These are phyloP conservation scores for Flagelloscypha sp. DNA, from an alignment of 768 basidiomycete species.

Conservation along the genomic window DNA sequence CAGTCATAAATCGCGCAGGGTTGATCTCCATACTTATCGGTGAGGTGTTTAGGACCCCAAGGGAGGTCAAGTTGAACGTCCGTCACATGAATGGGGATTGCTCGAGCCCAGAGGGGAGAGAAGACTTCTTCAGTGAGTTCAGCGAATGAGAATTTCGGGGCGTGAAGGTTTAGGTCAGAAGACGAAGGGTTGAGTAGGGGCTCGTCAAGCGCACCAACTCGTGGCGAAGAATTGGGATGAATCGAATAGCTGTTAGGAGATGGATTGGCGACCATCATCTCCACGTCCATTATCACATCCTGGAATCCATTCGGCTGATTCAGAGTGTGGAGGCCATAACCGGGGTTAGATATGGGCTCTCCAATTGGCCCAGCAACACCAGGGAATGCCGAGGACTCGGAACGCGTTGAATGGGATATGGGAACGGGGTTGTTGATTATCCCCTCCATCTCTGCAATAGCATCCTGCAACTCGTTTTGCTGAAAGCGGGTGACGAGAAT, in stretches of 20 bases:
- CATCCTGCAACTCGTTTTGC: conserved; percentile 49
- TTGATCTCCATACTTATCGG: conserved; percentile 54
- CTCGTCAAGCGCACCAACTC: conserved; percentile 1
- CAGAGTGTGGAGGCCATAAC: conserved; percentile 5
- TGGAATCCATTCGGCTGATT: conserved; percentile 8
- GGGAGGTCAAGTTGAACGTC: conserved; percentile 45
- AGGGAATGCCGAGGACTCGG: no score
- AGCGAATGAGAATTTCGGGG: conserved; percentile 35
- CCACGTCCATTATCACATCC: conserved; percentile 2
- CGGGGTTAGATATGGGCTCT: not conserved
- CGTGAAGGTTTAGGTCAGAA: conserved; percentile 32
- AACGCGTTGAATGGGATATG: no score
- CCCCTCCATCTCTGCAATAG: conserved; percentile 62
- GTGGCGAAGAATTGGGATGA: not conserved
- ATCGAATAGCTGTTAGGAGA: conserved; percentile 1
- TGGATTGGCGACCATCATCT: conserved; percentile 1
- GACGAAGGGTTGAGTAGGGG: conserved; percentile 6
- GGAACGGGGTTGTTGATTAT: conserved; percentile 33
- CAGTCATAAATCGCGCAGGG: conserved; percentile 74
- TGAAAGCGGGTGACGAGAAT: conserved; percentile 73
- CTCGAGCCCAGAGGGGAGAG: conserved; percentile 60
- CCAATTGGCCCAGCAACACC: conserved; percentile 8
- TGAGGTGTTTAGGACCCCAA: conserved; percentile 85
- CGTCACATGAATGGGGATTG: conserved; percentile 74
- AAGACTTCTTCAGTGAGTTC: conserved; percentile 55